These are phyloP conservation scores for Trichoderma arundinaceum DNA, from an alignment of 2,329 filamentous ascomycete genomes.

Conservation along the genomic window DNA sequence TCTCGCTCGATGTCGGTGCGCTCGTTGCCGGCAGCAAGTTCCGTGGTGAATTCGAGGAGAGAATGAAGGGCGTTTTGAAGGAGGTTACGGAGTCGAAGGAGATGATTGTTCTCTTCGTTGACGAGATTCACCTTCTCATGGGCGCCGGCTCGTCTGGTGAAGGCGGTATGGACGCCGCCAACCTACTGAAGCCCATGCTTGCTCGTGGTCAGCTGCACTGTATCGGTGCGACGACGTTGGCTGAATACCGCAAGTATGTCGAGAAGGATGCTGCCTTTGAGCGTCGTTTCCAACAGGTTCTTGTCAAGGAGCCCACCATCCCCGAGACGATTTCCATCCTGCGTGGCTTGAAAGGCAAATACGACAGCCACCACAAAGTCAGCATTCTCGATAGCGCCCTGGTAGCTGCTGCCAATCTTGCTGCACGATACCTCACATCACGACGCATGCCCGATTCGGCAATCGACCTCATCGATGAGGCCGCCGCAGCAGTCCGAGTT, in stretches of 20 bases:
- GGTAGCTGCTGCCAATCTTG: slow-evolving; percentile 87
- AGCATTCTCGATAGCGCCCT: slow-evolving; percentile 94
- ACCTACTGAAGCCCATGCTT: slow-evolving; percentile 97
- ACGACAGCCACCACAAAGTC: slow-evolving; percentile 97
- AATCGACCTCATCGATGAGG: slow-evolving; percentile 95
- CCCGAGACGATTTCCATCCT: slow-evolving; percentile 94
- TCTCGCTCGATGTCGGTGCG: slow-evolving; percentile 93
- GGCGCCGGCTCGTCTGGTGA: slow-evolving; percentile 93
- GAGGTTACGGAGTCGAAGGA: slow-evolving; percentile 95
- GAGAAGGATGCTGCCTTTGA: slow-evolving; percentile 99
- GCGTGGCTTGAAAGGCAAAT: slow-evolving; percentile 96
- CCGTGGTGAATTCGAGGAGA: slow-evolving; percentile 96
- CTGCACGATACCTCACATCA: slow-evolving; percentile 89
- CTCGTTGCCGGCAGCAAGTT: slow-evolving; percentile 98
- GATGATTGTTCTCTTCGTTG: slow-evolving; percentile 96
- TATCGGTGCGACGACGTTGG: slow-evolving; percentile 93
- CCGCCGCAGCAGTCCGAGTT: slow-evolving; percentile 93
- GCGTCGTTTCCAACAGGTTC: slow-evolving; percentile 95
- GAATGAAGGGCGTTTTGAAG: slow-evolving; percentile 98
- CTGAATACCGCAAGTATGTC: slow-evolving; percentile 98
- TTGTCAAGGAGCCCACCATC: slow-evolving; percentile 92
- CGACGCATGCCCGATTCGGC: slow-evolving; percentile 93
- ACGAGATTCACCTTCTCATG: slow-evolving; percentile 99
- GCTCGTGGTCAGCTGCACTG: slow-evolving; percentile 96
- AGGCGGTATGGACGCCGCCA: slow-evolving; percentile 98